These are phyloP conservation scores for Phytopythium mirpurense DNA, from an alignment of 352 stramenopile species.

Conservation along the genomic window DNA sequence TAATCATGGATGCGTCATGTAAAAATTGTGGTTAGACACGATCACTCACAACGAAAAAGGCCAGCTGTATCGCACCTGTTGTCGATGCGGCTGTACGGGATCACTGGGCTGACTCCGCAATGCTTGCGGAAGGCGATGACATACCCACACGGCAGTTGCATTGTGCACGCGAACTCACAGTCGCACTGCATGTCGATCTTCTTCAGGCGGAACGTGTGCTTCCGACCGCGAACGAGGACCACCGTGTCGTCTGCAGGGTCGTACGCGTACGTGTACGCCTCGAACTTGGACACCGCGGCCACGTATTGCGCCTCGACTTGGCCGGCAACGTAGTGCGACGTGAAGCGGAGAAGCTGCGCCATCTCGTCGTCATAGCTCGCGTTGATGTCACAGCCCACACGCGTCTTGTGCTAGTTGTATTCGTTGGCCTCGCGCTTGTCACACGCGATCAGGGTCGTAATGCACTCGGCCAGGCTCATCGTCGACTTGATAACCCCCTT, in stretches of 20 bases:
- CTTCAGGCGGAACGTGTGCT: not conserved
- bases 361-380: slow-evolving; percentile 18
- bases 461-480: slow-evolving; percentile 9
- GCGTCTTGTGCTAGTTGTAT: slow-evolving; percentile 6
- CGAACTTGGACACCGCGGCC: not conserved
- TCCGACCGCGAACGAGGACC: not conserved
- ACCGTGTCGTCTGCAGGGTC: not conserved
- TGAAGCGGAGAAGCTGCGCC: slow-evolving; percentile 12
- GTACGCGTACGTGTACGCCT: not conserved
- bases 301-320: slow-evolving; percentile 9
- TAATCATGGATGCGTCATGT: not conserved
- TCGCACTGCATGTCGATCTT: slow-evolving; percentile 11
- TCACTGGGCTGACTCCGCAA: not conserved
- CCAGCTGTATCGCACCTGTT: not conserved
- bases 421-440: slow-evolving; percentile 6
- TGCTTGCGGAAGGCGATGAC: slow-evolving; percentile 12
- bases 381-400: slow-evolving; percentile 8
- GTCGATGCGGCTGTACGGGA: not conserved
- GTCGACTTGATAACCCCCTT: slow-evolving; percentile 6
- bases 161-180: slow-evolving; percentile 11
- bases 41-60: not conserved
- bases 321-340: slow-evolving; percentile 12
- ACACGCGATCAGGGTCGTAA: slow-evolving; percentile 1
- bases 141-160: slow-evolving; percentile 14
- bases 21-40: too few species aligned